Evolutionary conservation across 768 basidiomycete species (phyloP).

Genomic region (Xerocomus potaroensis): DNA sequence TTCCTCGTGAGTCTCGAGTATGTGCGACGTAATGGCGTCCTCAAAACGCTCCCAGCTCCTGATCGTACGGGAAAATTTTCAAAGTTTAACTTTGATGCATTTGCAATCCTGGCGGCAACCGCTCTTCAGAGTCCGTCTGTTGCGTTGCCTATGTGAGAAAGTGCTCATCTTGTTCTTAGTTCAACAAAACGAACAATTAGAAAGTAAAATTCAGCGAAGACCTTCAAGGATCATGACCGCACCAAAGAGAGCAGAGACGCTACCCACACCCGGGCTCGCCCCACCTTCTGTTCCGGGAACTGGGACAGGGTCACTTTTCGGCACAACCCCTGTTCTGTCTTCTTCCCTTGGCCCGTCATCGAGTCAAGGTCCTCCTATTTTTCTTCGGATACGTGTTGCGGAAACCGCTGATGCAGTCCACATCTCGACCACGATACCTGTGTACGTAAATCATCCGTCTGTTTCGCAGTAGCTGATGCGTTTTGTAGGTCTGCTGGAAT

Average conservation of each 20-base stretch:
- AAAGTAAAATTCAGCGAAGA: slow-evolving; percentile 76
- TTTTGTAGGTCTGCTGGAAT: slow-evolving; percentile 71
- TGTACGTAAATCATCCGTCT: slow-evolving; percentile 49
- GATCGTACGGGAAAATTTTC: slow-evolving; percentile 81
- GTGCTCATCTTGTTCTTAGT: slow-evolving; percentile 33
- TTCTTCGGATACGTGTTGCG: slow-evolving; percentile 77
- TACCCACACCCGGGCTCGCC: slow-evolving; percentile 35
- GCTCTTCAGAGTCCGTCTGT: slow-evolving; percentile 55
- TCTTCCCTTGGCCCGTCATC: slow-evolving; percentile 67
- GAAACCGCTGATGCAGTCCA: slow-evolving; percentile 81
- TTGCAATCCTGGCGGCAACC: slow-evolving; percentile 80
- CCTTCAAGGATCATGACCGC: slow-evolving; percentile 62
- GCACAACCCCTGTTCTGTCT: slow-evolving; percentile 52
- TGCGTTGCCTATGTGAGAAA: not conserved
- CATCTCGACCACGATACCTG: slow-evolving; percentile 85
- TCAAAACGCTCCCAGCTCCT: slow-evolving; percentile 55
- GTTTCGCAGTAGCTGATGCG: not conserved
- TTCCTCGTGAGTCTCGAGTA: slow-evolving; percentile 69
- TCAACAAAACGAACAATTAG: slow-evolving; percentile 75
- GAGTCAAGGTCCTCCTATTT: slow-evolving; percentile 75
- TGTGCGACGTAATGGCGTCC: not conserved
- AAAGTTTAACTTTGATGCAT: slow-evolving; percentile 88
- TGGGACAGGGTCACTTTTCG: slow-evolving; percentile 43
- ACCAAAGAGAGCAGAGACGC: slow-evolving; percentile 54
- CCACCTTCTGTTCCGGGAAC: slow-evolving; percentile 37